phyloP scores from a whole-genome alignment of 306 rosid species.

The Cucumis cinereus region DNA sequence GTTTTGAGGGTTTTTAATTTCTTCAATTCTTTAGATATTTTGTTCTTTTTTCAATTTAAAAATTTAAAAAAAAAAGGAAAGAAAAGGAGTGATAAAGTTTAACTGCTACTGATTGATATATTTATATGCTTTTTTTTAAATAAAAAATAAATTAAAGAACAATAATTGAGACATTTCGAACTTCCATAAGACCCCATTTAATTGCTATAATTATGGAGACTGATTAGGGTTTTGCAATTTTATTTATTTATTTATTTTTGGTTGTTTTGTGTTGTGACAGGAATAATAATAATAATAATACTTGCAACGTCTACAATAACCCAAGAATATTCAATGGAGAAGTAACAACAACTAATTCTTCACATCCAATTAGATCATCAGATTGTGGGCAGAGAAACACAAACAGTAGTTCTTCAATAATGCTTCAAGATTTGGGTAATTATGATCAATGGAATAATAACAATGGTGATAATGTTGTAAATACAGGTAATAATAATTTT shows the following conservation, averaged over 20 bases:
- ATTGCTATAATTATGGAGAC: background rate
- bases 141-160: background rate
- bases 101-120: background rate
- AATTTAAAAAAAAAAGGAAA: background rate
- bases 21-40: background rate
- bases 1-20: background rate
- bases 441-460: background rate
- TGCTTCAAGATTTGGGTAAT: conserved; percentile 35
- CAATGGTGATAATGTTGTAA: background rate
- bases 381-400: conserved; percentile 19
- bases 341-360: background rate
- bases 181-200: background rate
- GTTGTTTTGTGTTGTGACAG: background rate
- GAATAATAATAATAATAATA: background rate
- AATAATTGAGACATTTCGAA: background rate
- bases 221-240: background rate
- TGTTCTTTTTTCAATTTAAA: background rate
- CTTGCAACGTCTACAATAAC: background rate
- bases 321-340: background rate
- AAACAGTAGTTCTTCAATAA: conserved; percentile 13
- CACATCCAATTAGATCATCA: background rate
- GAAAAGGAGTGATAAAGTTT: background rate
- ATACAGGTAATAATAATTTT: conserved; percentile 8
- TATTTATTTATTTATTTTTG: background rate
- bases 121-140: background rate